These are phyloP conservation scores for Tolypocladium amazonense DNA, from an alignment of 2,329 filamentous ascomycete genomes.

Conservation along the genomic window DNA sequence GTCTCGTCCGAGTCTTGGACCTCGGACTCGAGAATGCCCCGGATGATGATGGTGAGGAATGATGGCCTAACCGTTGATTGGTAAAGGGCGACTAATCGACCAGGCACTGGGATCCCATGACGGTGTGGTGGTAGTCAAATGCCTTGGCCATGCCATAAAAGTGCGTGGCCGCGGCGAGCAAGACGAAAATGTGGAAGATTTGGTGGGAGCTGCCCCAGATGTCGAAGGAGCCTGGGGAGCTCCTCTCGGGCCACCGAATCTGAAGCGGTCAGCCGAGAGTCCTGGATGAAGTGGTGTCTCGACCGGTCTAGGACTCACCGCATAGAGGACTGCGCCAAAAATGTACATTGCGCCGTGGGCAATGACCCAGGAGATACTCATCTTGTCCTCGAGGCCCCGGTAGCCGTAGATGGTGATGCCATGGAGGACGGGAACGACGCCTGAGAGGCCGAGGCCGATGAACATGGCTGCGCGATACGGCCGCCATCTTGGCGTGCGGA, in stretches of 20 bases:
- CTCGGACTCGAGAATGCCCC: constrained; percentile 36
- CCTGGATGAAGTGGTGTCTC: background rate
- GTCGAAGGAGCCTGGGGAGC: constrained; percentile 69
- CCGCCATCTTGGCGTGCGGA: constrained; percentile 74
- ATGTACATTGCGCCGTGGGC: constrained; percentile 79
- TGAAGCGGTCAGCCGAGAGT: constrained; percentile 15
- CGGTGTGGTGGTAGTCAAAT: constrained; percentile 73
- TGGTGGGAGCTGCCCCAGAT: constrained; percentile 92
- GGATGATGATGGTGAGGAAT: constrained; percentile 1
- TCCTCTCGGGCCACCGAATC: constrained; percentile 74
- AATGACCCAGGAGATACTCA: constrained; percentile 73
- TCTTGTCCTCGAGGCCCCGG: constrained; percentile 54
- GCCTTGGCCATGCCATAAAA: constrained; percentile 71
- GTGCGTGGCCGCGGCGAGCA: constrained; percentile 73
- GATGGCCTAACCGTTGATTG: constrained; percentile 1
- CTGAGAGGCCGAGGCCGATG: constrained; percentile 73
- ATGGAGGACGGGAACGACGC: constrained; percentile 73
- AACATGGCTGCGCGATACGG: constrained; percentile 87
- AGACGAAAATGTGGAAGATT: constrained; percentile 85
- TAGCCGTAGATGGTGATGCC: constrained; percentile 60
- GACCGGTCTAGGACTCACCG: constrained; percentile 37
- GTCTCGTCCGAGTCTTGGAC: constrained; percentile 56
- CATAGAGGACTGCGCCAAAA: constrained; percentile 75
- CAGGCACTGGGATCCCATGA: constrained; percentile 40
- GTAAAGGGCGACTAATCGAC: constrained; percentile 3